Base-by-base conservation (phyloP, 2,329 filamentous ascomycete genomes). In the Fusarium musae region DNA sequence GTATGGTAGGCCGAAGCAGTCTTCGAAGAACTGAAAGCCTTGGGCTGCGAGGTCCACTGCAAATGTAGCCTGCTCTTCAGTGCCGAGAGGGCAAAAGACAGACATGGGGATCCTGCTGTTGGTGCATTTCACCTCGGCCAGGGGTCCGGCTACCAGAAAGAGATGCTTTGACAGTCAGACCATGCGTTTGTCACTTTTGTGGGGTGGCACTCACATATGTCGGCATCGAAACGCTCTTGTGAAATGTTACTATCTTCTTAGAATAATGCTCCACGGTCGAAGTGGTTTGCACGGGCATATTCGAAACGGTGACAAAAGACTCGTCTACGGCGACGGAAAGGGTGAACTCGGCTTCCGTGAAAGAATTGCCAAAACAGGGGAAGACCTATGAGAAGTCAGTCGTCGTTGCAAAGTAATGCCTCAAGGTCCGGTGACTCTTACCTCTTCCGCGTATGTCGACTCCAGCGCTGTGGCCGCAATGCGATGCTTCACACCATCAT, bases 221-320 rank as follows among this genome's bases (percentile, higher is more conserved):
- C 3, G 30, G 4, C 19, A 49, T 49, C 0, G 10, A 6, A 16
- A 13, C 0, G 46, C 10, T 49, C 28, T 17, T 23, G 2, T 2
- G 16, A 32, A 50, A 50, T 5, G 11, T 8, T 2, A 23, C 16
- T 3, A 23, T 4, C 11, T 34, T 34, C 16, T 3, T 0, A 2
- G 21, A 19, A 2, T n/a, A 17, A 23, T n/a, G 9, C 1, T 13
- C 5, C 3, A 7, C 6, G 30, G 7, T 2, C 2, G 19, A 8
- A n/a, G 10, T 1, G 0, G 0, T 19, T 23, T 13, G 3, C 3
- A 32, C 9, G 0, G 28, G 21, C 28, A 49, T 49, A 13, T 50
- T 34, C 17, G 11, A 50, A 2, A 34, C 11, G 5, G n/a, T 1
- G 10, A 34, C 15, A 13, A 50, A 34, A 6, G 47, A 50, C 8